Evolutionary conservation across 169 alveolate species (phyloP), one percentile per base, ranked within the genome.

Genomic region (Cryptosporidium tyzzeri): DNA sequence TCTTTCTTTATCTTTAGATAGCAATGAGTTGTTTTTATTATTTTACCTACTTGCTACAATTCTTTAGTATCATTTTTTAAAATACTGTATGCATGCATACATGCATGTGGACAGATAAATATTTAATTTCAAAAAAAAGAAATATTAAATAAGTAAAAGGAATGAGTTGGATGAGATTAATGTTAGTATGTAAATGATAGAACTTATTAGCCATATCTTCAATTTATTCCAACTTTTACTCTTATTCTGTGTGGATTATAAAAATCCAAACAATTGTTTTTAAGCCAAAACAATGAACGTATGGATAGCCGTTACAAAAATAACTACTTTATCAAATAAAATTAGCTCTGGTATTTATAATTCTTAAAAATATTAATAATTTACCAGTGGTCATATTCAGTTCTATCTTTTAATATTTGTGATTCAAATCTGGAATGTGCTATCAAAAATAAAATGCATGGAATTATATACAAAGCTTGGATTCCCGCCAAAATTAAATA

Each of bases 341-440:
- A 48, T 48, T 48, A 14, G 0, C 6, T 48, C 0, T 14, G 26
- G 9, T 3, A 4, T 2, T 16, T 21, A 23, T 26, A 10, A n/a
- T 26, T 2, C 5, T 8, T n/a, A 0, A n/a, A n/a, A 6, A 55
- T 55, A 0, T 26, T 21, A 37, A 26, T 7, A 9, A 39, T 6
- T 35, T 44, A 80, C 87, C 73, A 80, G 23, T 80, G 75, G 39
- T 80, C 87, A 65, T 80, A 80, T 50, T 80, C 87, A 41, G 87
- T 80, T 26, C 87, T 58, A 26, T 80, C 87, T 23, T 80, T 80
- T 39, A 80, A 44, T 44, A 80, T 80, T 18, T 80, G 80, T 23
- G 80, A 53, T 31, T 80, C 87, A 44, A 41, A 80, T 37, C 87
- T 80, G 9, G 87, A 80, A 31, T 80, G 61, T 3, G 87, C 73